These are phyloP conservation scores for Aurantiochytrium sp. DNA, from an alignment of 108 stramenopile species.

Conservation along the genomic window DNA sequence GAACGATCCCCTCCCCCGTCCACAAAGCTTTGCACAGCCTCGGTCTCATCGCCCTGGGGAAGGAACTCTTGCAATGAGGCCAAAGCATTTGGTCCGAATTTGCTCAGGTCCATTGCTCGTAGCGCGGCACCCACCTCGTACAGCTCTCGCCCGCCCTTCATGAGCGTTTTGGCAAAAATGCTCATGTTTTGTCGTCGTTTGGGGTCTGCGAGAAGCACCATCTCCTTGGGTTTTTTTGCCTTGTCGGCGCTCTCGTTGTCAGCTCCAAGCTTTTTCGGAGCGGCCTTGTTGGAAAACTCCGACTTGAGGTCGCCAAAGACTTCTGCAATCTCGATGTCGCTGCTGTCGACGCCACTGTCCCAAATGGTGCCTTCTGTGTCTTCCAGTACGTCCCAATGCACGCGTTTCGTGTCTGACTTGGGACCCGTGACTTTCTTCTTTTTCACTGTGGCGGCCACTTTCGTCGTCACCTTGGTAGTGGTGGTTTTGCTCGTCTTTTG, in stretches of 20 bases:
- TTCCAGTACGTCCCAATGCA: slow-evolving; percentile 23
- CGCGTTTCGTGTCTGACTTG: slow-evolving; percentile 17
- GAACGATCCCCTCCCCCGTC: background rate
- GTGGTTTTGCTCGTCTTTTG: background rate
- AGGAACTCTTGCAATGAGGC: slow-evolving; percentile 19
- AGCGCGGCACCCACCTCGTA: slow-evolving; percentile 1
- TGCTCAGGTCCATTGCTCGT: background rate
- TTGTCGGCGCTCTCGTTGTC: background rate
- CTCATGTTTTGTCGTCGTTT: slow-evolving; percentile 28
- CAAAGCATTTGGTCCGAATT: background rate
- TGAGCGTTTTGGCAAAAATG: slow-evolving; percentile 24
- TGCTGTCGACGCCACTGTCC: background rate
- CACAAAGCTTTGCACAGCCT: slow-evolving; percentile 1
- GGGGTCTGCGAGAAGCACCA: slow-evolving; percentile 11
- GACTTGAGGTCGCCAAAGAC: slow-evolving; percentile 19
- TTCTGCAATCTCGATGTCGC: slow-evolving; percentile 18
- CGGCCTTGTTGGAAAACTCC: background rate
- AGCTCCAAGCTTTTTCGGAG: background rate
- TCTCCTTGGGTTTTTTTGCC: background rate
- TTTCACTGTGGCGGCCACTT: background rate
- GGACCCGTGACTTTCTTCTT: slow-evolving; percentile 19
- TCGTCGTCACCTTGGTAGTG: background rate
- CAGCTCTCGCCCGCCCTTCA: slow-evolving; percentile 15
- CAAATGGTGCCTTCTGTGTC: slow-evolving; percentile 21
- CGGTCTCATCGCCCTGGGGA: slow-evolving; percentile 19